phyloP scores from a whole-genome alignment of 805 yeast genomes.

The Candida quercuum region DNA sequence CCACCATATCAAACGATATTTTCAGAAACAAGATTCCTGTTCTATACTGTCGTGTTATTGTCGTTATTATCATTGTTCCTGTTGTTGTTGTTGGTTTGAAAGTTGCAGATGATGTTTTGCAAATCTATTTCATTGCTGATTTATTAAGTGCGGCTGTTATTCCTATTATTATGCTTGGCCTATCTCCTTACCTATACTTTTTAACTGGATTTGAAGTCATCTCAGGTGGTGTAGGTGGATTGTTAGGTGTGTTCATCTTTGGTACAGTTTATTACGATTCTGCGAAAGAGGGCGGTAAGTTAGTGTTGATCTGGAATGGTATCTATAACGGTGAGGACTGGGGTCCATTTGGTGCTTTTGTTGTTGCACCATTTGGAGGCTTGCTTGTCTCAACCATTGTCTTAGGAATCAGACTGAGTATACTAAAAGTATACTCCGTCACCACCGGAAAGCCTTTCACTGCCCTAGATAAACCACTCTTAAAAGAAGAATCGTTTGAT shows the following conservation, averaged over 20 bases:
- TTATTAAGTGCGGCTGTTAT: constrained; percentile 81
- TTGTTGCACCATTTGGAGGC: constrained; percentile 83
- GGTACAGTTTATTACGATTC: constrained; percentile 74
- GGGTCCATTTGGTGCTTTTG: constrained; percentile 95
- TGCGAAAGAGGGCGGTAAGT: constrained; percentile 72
- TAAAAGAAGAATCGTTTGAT: not conserved
- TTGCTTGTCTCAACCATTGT: constrained; percentile 49
- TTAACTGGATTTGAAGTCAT: constrained; percentile 76
- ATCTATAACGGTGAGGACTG: constrained; percentile 72
- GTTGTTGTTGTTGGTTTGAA: constrained; percentile 78
- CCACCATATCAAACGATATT: constrained; percentile 83
- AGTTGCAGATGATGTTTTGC: constrained; percentile 77
- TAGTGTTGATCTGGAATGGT: constrained; percentile 75
- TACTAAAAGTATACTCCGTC: constrained; percentile 19
- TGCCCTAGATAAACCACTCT: constrained; percentile 26
- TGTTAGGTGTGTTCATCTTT: constrained; percentile 72
- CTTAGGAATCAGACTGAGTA: constrained; percentile 42
- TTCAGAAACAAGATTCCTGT: constrained; percentile 76
- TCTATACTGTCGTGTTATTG: constrained; percentile 62
- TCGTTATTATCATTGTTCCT: constrained; percentile 78
- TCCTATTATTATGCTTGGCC: constrained; percentile 78
- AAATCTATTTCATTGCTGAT: constrained; percentile 87
- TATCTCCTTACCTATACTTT: constrained; percentile 61
- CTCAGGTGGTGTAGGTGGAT: constrained; percentile 79
- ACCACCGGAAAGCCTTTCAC: constrained; percentile 25